phyloP scores from a whole-genome alignment of 371 early-diverging fungal genomes.

The Blakeslea trispora region DNA sequence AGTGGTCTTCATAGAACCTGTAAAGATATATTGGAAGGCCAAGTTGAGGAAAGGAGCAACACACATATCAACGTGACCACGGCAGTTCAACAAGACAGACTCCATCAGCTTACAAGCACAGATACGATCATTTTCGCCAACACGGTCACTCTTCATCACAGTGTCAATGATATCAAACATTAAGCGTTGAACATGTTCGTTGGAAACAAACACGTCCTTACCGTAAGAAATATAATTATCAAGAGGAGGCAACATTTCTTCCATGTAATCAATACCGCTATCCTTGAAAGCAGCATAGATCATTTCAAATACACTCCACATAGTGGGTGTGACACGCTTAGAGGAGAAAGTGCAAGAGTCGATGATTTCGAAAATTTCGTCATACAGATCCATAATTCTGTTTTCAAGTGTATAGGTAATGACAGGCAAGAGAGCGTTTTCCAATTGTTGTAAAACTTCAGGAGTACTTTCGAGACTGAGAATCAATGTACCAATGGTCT shows the following conservation, averaged over 20 bases:
- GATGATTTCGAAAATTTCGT: conserved; percentile 86
- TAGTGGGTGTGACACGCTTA: conserved; percentile 77
- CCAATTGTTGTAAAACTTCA: conserved; percentile 66
- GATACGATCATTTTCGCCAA: conserved; percentile 72
- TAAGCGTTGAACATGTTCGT: conserved; percentile 61
- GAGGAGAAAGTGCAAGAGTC: conserved; percentile 82
- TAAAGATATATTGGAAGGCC: conserved; percentile 65
- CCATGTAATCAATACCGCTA: conserved; percentile 79
- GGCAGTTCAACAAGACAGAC: conserved; percentile 76
- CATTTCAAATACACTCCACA: conserved; percentile 83
- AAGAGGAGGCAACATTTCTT: conserved; percentile 82
- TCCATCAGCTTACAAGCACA: conserved; percentile 81
- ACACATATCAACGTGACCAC: conserved; percentile 70
- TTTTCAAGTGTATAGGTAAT: conserved; percentile 75
- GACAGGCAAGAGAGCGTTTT: conserved; percentile 73
- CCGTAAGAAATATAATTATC: conserved; percentile 90
- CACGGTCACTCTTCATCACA: conserved; percentile 68
- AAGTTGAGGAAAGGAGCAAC: conserved; percentile 64
- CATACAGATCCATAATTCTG: conserved; percentile 74
- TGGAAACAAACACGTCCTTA: conserved; percentile 64
- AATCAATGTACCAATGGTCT: conserved; percentile 85
- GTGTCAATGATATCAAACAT: conserved; percentile 73
- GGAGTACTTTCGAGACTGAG: conserved; percentile 70
- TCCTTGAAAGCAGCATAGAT: conserved; percentile 76
- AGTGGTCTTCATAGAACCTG: conserved; percentile 58